Evolutionary conservation across 768 basidiomycete genomes (phyloP), one percentile per base, ranked within the genome.

Genomic region (button mushroom (Agaricus bisporus)): DNA sequence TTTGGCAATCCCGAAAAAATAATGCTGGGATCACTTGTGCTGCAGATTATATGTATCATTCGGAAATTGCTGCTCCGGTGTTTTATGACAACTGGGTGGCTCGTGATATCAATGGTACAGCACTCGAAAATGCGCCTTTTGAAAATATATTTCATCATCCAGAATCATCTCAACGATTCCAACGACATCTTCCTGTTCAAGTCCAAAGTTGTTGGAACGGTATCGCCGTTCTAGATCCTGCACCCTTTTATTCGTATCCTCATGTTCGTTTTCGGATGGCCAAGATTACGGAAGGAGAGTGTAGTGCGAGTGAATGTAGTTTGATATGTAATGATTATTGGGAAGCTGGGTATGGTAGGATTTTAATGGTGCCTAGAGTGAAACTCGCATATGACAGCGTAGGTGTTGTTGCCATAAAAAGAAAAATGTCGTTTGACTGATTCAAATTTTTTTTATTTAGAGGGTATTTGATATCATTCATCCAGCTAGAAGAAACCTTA

Each of bases 1-100:
- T 99, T 65, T 98, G 87, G 88, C 97, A 99, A 70, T 85, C 82
- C 62, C 77, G 97, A 48, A 70, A 73, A 52, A 94, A 98, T 70
- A 98, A 97, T 68, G 97, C 97, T 1, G 95, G 95, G 14, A 95
- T 98, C 67, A 98, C 97, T 9, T 98, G 97, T 62, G 97, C 95
- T 0, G 85, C 94, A 1, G 95, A 99, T 66, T 99, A 99, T 73
- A 98, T 99, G 93, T 99, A 90, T 72, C 97, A 99, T 72, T 83
- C 94, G 28, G 94, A 95, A 44, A 88, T 98, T 58, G 88, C 83
- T 12, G 77, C 91, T 0, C 95, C 95, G 1, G 95, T 98, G 15
- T 98, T 98, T 68, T 98, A 98, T 72, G 91, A 92, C 66, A 95
- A 94, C 68, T 98, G 95, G 95, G 95, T 99, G 18, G 94, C 95